A percentile compares a stretch with the other conserved stretches of the same genome.
phyloP scores from a whole-genome alignment of 257 asterid genomes.

The Leptodermis oblonga region DNA sequence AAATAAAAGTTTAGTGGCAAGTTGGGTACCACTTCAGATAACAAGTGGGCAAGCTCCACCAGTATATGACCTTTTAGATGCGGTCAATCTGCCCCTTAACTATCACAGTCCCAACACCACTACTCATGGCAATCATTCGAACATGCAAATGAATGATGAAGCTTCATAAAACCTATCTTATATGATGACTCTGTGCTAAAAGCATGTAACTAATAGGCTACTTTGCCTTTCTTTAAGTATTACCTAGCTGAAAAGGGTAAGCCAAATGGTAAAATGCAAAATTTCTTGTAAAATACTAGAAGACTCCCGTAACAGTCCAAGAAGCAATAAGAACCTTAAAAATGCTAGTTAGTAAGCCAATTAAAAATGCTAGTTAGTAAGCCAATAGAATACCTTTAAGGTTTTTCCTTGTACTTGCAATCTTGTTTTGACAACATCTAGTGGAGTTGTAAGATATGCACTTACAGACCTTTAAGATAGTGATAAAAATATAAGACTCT shows the following conservation, averaged over 20 bases:
- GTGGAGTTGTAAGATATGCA: slow-evolving; percentile 80
- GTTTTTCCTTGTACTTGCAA: slow-evolving; percentile 74
- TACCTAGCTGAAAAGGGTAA: neutral
- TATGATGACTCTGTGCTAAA: neutral
- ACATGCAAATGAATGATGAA: neutral
- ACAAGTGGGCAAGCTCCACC: neutral
- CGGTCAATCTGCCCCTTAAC: too few species aligned
- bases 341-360: neutral
- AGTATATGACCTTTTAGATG: neutral
- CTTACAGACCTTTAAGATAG: slow-evolving; percentile 55
- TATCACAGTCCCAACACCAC: neutral
- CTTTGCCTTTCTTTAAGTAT: neutral
- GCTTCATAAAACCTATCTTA: neutral
- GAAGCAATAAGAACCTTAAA: neutral
- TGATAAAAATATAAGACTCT: slow-evolving; percentile 9
- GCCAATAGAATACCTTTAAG: slow-evolving; percentile 36
- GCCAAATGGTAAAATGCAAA: neutral
- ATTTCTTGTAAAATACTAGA: neutral
- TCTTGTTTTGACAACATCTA: slow-evolving; percentile 79
- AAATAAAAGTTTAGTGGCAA: neutral
- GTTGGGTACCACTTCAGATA: neutral
- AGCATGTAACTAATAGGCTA: neutral
- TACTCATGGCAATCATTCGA: neutral
- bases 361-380: too few species aligned
- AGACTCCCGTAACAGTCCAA: neutral